These are phyloP conservation scores for Russula sp. DNA, from an alignment of 768 basidiomycete genomes.

Conservation along the genomic window DNA sequence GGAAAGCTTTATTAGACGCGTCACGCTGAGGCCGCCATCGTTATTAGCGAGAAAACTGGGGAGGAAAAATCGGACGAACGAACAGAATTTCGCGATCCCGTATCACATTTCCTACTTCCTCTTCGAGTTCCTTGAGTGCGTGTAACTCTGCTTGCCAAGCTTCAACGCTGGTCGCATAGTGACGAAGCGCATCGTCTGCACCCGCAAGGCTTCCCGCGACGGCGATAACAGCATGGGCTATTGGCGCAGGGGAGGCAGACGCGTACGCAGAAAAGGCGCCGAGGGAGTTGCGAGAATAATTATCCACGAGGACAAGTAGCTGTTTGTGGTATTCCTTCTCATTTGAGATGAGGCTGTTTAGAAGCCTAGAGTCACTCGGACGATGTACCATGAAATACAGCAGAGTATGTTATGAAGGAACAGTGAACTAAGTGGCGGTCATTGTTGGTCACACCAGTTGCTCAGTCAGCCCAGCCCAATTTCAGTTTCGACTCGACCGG, in stretches of 20 bases:
- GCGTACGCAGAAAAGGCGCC: conserved; percentile 70
- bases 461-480: not conserved
- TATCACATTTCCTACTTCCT: conserved; percentile 63
- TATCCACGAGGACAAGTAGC: conserved; percentile 48
- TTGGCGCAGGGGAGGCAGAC: conserved; percentile 52
- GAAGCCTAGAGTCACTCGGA: conserved; percentile 64
- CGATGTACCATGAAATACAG: conserved; percentile 57
- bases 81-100: conserved; percentile 80
- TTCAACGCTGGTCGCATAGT: conserved; percentile 57
- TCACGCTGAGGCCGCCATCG: conserved; percentile 45
- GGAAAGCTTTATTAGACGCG: conserved; percentile 72
- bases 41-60: not conserved
- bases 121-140: conserved; percentile 59
- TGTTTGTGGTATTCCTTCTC: conserved; percentile 71
- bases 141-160: conserved; percentile 58
- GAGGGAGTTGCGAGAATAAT: conserved; percentile 50
- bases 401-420: not conserved
- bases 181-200: conserved; percentile 62
- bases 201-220: conserved; percentile 54
- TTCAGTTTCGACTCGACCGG: not conserved
- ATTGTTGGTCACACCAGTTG: not conserved
- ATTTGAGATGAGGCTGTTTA: conserved; percentile 57
- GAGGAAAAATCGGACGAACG: not conserved
- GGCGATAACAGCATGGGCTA: conserved; percentile 46
- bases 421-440: not conserved